Evolutionary conservation across 352 stramenopile species (phyloP), one percentile per base, ranked within the genome.

Genomic region (Globisporangium perplexum): DNA sequence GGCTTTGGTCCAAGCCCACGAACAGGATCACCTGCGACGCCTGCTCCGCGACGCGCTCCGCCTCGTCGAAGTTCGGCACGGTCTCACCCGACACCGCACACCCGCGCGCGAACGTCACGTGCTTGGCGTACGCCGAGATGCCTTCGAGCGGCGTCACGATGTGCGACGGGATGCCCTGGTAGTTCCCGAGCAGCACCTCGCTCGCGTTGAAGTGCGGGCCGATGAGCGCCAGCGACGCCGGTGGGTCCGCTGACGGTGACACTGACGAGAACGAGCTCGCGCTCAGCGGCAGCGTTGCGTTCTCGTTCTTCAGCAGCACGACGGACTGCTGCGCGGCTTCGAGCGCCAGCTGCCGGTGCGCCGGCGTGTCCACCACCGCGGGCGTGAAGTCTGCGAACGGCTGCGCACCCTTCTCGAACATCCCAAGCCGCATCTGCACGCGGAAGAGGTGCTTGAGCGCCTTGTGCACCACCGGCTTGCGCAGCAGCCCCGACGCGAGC

Each of bases 241-340:
- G 54, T 4, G 28, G 38, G 31, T 36, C 31, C 10, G 30, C 30
- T 5, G 30, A 33, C 6, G 30, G 30, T 10, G 30, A 33, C 6
- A 2, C 6, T 10, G 12, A 10, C 4, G 31, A 36, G 35, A 72
- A 83, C 11, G 26, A 18, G 26, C 43, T 50, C 0, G 47, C 15
- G 1, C 59, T 44, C 22, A 96, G 43, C n/a, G 88, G 89, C 7
- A 97, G 64, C n/a, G 66, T 45, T 0, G 53, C 57, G 17, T 62
- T 50, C 3, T 79, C 60, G 65, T 98, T 98, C 66, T 97, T 96
- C 12, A 98, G 71, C 12, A 98, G 55, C 24, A 97, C 88, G 24
- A 98, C 67, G 26, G 72, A 80, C 47, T 97, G 83, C 0, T 49
- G 61, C 20, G 81, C 74, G 2, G 82, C 83, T 48, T 92, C 77